Evolutionary conservation across 495 filamentous ascomycete genomes (phyloP), one percentile per base, ranked within the genome.

Genomic region (Parmelia sp.): DNA sequence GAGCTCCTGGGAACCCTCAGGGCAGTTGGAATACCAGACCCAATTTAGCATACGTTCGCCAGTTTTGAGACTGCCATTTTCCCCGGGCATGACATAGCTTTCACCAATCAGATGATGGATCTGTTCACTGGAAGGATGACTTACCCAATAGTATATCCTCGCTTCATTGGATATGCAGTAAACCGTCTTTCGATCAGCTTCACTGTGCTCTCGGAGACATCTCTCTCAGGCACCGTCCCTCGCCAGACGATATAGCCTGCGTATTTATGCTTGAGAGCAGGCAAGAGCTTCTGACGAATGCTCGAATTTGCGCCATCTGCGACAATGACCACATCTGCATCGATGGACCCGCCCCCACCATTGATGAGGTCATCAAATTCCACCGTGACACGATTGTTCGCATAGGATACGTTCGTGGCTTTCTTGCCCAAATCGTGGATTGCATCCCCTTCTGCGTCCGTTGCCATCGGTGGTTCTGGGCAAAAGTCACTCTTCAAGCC

Each of bases 1-100:
- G 42, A 57, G 66, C 45, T 40, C 44, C 10, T 27, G 17, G 10
- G 25, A 58, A 27, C 36, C 36, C n/a, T n/a, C n/a, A n/a, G n/a
- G n/a, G 56, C n/a, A 61, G 45, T 83, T 84, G 57, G 69, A 74
- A 68, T 85, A 85, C 72, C 81, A 86, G 57, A 85, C 82, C 61
- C 76, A 81, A 68, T 84, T 86, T 36, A 83, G 72, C 10, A 81
- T 76, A 11, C 81, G 76, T 12, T 79, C 59, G n/a, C 78, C 82
- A 0, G 73, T 69, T 53, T 76, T 71, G n/a, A 82, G 74, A 8
- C 72, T 76, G 10, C 82, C 82, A 57, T 82, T 70, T 14, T 71
- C 62, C 7, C 82, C 82, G 0, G 83, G 82, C 51, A 86, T 85
- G 19, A 78, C 71, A 64, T 84, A 84, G 42, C 63, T 67, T n/a